phyloP scores from a whole-genome alignment of 768 basidiomycete genomes.

The Tylopilus sp. region DNA sequence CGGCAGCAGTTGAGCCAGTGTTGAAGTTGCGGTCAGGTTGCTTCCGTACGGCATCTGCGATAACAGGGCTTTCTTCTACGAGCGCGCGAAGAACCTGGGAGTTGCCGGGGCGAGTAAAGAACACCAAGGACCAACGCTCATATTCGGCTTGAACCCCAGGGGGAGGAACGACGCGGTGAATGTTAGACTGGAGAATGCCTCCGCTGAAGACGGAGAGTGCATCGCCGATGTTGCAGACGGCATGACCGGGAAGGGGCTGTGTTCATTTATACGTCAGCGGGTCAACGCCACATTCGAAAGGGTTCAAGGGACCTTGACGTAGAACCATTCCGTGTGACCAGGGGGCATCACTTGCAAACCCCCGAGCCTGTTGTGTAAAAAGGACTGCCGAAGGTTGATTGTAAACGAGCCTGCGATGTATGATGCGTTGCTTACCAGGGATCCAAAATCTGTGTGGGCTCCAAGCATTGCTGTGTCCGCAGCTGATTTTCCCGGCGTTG shows the following conservation, averaged over 20 bases:
- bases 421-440: constrained; percentile 42
- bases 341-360: constrained; percentile 68
- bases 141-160: constrained; percentile 51
- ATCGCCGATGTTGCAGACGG: constrained; percentile 62
- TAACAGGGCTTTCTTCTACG: constrained; percentile 45
- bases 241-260: constrained; percentile 52
- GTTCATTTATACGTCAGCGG: not conserved
- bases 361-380: constrained; percentile 67
- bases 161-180: constrained; percentile 63
- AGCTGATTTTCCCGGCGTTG: constrained; percentile 24
- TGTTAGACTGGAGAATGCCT: constrained; percentile 59
- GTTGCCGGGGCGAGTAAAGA: constrained; percentile 63
- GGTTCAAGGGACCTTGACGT: constrained; percentile 47
- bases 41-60: constrained; percentile 42
- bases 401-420: not conserved
- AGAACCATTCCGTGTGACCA: constrained; percentile 61
- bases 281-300: not conserved
- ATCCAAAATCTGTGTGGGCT: constrained; percentile 73
- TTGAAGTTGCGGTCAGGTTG: constrained; percentile 37
- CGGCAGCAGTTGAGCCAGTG: constrained; percentile 35
- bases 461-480: constrained; percentile 47
- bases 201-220: constrained; percentile 60
- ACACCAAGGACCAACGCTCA: constrained; percentile 66
- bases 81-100: constrained; percentile 49
- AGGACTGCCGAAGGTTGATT: constrained; percentile 39